Evolutionary conservation across 2,329 filamentous ascomycete genomes (phyloP).

Genomic region (Colletotrichum tropicicola): DNA sequence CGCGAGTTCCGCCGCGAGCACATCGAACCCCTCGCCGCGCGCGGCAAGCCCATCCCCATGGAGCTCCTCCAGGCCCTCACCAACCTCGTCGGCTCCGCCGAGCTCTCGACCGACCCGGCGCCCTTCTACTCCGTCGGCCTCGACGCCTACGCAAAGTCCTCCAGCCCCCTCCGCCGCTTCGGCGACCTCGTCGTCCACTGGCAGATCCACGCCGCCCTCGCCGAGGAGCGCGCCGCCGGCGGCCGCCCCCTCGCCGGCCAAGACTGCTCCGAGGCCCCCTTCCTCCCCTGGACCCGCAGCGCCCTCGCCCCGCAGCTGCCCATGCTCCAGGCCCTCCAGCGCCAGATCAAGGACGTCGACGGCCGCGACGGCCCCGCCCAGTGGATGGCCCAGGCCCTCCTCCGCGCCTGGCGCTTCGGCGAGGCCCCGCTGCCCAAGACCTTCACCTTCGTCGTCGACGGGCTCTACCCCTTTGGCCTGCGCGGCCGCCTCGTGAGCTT

Average conservation of each 20-base stretch:
- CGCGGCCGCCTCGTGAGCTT: constrained; percentile 55
- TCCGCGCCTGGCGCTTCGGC: constrained; percentile 66
- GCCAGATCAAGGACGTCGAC: constrained; percentile 54
- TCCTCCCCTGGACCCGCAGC: constrained; percentile 56
- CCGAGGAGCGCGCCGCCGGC: constrained; percentile 49
- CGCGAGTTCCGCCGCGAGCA: constrained; percentile 46
- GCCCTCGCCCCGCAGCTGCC: constrained; percentile 56
- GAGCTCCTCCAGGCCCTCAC: constrained; percentile 42
- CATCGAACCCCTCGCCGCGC: constrained; percentile 45
- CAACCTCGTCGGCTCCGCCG: constrained; percentile 58
- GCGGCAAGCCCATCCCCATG: constrained; percentile 40
- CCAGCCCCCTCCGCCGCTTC: constrained; percentile 73
- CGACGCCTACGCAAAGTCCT: constrained; percentile 70
- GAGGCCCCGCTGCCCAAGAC: constrained; percentile 56
- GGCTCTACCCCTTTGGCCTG: constrained; percentile 44
- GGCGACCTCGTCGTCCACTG: constrained; percentile 71
- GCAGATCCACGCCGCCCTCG: constrained; percentile 70
- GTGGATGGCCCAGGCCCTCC: constrained; percentile 68
- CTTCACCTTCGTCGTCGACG: constrained; percentile 57
- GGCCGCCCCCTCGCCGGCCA: constrained; percentile 32
- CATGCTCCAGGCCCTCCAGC: constrained; percentile 61
- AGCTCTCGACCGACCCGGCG: constrained; percentile 60
- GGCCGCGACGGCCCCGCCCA: constrained; percentile 54
- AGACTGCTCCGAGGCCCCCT: constrained; percentile 38
- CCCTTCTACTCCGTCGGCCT: constrained; percentile 67